Percentiles rank a stretch among this genome's conserved stretches.
Conservation (phyloP, 2,329 filamentous ascomycete genomes). For the Mycocentrospora acerina region DNA sequence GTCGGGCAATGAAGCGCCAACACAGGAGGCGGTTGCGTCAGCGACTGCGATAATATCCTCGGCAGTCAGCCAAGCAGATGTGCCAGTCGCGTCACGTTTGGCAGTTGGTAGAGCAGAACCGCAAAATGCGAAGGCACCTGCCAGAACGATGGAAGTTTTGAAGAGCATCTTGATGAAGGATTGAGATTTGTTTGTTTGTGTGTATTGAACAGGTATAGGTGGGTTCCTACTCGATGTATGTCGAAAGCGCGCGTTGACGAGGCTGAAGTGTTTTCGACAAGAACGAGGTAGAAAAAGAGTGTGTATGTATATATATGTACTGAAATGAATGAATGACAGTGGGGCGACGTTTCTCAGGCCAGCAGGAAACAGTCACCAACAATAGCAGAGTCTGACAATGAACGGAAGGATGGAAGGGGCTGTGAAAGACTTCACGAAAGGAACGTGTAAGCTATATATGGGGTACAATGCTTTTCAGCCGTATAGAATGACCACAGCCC, state of each 20-base stretch:
- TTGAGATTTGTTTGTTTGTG: constrained; percentile 1
- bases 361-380: constrained; percentile 9
- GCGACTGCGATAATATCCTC: constrained; percentile 54
- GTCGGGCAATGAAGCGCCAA: constrained; percentile 44
- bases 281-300: no score
- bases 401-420: background rate
- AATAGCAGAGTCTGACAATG: background rate
- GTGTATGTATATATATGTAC: constrained; percentile 5
- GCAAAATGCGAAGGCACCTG: constrained; percentile 42
- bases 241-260: background rate
- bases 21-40: constrained; percentile 59
- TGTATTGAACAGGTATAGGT: background rate
- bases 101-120: constrained; percentile 24
- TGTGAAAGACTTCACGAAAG: background rate
- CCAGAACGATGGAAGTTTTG: constrained; percentile 22
- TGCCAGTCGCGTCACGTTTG: constrained; percentile 6
- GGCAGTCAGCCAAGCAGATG: constrained; percentile 19
- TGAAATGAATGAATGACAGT: constrained; percentile 8
- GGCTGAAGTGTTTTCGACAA: background rate
- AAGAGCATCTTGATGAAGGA: constrained; percentile 25
- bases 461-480: no score
- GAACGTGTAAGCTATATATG: no score
- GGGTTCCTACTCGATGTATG: background rate
- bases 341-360: constrained; percentile 7
- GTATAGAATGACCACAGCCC: background rate